Percentiles rank a stretch among this genome's conserved stretches.
Evolutionary conservation across 306 rosid genomes (phyloP).

Genomic region (cucumber (Cucumis sativus)): DNA sequence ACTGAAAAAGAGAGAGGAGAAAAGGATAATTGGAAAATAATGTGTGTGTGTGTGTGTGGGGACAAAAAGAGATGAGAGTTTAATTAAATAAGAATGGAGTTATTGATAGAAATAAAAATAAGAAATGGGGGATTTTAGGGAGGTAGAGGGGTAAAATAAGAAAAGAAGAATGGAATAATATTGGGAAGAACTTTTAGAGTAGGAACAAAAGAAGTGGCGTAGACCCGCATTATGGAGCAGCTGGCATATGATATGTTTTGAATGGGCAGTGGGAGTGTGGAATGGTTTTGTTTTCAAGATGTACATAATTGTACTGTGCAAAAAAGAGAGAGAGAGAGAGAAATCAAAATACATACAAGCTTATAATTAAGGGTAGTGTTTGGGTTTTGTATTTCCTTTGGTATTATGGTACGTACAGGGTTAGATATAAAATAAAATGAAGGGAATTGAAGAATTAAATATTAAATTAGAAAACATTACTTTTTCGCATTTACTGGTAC

Average conservation of each 20-base stretch:
- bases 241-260: constrained; percentile 4
- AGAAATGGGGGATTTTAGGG: neutral
- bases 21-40: neutral
- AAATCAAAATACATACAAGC: neutral
- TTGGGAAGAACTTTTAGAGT: neutral
- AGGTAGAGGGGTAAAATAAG: neutral
- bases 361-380: too few relatives aligned
- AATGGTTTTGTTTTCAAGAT: constrained; percentile 1
- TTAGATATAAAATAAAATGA: too few relatives aligned
- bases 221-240: constrained; percentile 6
- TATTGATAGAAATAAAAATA: neutral
- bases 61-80: neutral
- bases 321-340: constrained; percentile 16
- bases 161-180: constrained; percentile 3
- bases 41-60: too few relatives aligned
- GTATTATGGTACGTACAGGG: too few relatives aligned
- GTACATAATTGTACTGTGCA: constrained; percentile 5
- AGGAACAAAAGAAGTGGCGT: constrained; percentile 9
- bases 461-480: constrained; percentile 20
- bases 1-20: too few relatives aligned
- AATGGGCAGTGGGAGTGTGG: constrained; percentile 1
- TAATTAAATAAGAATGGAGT: neutral
- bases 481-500: constrained; percentile 23
- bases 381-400: too few relatives aligned
- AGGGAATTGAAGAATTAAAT: constrained; percentile 15